Base-by-base conservation (phyloP, 352 stramenopile species). In the Pythium chondricola region DNA sequence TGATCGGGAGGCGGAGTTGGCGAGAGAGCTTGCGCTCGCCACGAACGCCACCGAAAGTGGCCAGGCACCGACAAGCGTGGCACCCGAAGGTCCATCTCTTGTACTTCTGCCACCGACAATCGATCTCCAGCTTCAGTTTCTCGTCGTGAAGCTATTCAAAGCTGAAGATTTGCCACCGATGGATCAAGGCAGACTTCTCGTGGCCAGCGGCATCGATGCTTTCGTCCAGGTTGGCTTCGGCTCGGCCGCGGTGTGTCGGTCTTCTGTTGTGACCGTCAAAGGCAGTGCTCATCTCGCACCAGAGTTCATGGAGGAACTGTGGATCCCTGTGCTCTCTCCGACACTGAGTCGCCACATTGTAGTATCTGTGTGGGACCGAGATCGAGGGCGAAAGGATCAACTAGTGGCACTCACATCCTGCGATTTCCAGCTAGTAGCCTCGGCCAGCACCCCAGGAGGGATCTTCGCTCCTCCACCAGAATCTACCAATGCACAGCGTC, bases 121-220 rank as follows among this genome's bases (percentile, higher is more conserved):
- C n/a, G 73, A 90, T 25, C 52, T 88, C 10, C 76, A 83, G 31
- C 56, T 92, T 3, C 55, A 91, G 14, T 96, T 87, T 40, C 54
- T 96, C 2, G 63, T 94, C 14, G 70, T 93, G 0, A 86, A 77
- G 22, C 65, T 95, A 3, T 69, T 84, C 54, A 70, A 75, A 24
- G 82, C 82, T 1, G 84, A 95, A 18, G 75, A 95, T 57, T 33
- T 96, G 2, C 83, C 85, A 6, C 65, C 78, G 9, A 90, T 96
- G 71, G 84, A 96, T 46, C 52, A 60, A 17, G 65, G 61, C 2
- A 65, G 67, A 0, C 13, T 84, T 2, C 47, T 80, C 5, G 60
- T 69, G 26, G 65, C 63, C 2, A 77, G 65, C 17, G 85, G 85
- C 9, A 95, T 96, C 24, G 86, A 96, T 27, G 85, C 83, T 0